These are phyloP conservation scores for Scedosporium apiospermum DNA, from an alignment of 2,329 filamentous ascomycete genomes.

Conservation along the genomic window DNA sequence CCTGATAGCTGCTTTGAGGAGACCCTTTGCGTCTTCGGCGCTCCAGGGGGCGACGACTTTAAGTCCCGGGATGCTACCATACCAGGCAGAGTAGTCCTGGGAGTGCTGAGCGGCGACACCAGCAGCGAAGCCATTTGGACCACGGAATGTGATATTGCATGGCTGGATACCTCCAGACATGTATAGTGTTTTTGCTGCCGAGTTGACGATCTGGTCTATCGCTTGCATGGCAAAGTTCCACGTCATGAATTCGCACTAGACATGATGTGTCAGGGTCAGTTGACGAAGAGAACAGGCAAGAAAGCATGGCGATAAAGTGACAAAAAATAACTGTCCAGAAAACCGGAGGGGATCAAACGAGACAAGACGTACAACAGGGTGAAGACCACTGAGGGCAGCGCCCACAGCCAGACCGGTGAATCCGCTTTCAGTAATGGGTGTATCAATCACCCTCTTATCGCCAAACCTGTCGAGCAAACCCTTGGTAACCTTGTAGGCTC, in stretches of 20 bases:
- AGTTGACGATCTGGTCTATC: constrained; percentile 99
- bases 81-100: constrained; percentile 98
- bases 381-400: constrained; percentile 86
- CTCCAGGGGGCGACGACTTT: constrained; percentile 97
- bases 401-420: constrained; percentile 91
- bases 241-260: constrained; percentile 97
- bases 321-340: no score
- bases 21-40: constrained; percentile 94
- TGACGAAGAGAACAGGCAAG: not conserved
- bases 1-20: constrained; percentile 94
- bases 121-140: constrained; percentile 93
- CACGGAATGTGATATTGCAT: constrained; percentile 99
- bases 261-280: constrained; percentile 5
- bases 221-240: constrained; percentile 99
- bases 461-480: constrained; percentile 94
- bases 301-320: not conserved
- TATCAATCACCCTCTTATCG: constrained; percentile 95
- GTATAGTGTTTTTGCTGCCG: constrained; percentile 96
- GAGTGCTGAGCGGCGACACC: constrained; percentile 98
- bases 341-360: not conserved
- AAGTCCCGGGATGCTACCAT: constrained; percentile 92
- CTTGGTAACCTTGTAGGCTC: constrained; percentile 99
- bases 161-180: constrained; percentile 99
- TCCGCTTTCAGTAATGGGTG: constrained; percentile 94
- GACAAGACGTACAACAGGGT: constrained; percentile 68